Evolutionary conservation across 106 monocot species (phyloP), one percentile per base, ranked within the genome.

Genomic region (Platanthera zijinensis): DNA sequence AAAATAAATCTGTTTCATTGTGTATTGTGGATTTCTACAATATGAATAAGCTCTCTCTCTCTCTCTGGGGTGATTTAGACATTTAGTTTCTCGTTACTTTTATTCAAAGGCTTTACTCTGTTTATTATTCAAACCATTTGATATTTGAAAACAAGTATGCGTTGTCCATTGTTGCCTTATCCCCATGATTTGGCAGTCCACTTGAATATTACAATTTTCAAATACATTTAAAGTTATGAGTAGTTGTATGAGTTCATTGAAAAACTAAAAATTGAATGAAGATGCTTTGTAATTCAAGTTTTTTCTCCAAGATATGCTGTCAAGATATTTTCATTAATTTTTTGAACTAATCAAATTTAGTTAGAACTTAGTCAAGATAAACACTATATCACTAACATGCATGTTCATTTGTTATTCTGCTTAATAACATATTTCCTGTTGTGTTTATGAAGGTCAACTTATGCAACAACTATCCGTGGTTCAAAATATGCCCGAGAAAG

Each of bases 391-490:
- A 7, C 50, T 71, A 71, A 75, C 69, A 30, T 28, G 6, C 28
- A 13, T 72, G 51, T 54, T 51, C 54, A 8, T n/a, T 51, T 62
- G 5, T 50, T 64, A 11, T 50, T 51, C 32, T 74, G 22, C 21
- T 72, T 50, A 7, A 5, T 48, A 6, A 76, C 39, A 14, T 54
- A 21, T 51, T 17, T 77, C 78, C 11, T 50, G 50, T 53, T 71
- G 46, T 50, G 51, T 18, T 73, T 50, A 67, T 75, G 57, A 56
- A 95, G 95, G 80, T 99, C 97, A 10, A 99, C 97, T 67, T 99
- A 99, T 84, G 97, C 94, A 82, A 99, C 94, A 80, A 99, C 97
- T 48, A 83, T 90, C 63, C 91, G 97, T 32, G 94, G 92, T 86
- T 92, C 94, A 57, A 99, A 92, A 81, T 94, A 94, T 88, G 86